These are phyloP conservation scores for Delphinella strobiligena DNA, from an alignment of 2,329 filamentous ascomycete genomes.

Conservation along the genomic window DNA sequence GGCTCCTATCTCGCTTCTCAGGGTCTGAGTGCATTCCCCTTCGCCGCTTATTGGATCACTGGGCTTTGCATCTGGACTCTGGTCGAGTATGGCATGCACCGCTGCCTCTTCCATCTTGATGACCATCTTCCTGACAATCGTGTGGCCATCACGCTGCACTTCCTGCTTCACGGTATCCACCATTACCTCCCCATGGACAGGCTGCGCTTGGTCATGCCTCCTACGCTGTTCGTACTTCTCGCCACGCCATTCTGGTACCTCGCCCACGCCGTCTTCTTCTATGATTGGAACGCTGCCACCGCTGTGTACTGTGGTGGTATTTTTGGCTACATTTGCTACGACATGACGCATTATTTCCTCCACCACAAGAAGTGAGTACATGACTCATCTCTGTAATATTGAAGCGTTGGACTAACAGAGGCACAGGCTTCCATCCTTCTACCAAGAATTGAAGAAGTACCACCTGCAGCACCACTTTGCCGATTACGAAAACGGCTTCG, in stretches of 20 bases:
- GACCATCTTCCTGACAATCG: constrained; percentile 87
- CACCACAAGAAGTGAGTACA: constrained; percentile 70
- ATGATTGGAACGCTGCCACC: constrained; percentile 71
- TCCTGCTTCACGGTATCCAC: constrained; percentile 90
- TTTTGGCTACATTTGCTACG: constrained; percentile 93
- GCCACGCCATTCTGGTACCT: constrained; percentile 88
- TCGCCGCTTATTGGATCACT: constrained; percentile 51
- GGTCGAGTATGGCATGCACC: constrained; percentile 77
- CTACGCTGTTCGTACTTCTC: constrained; percentile 70
- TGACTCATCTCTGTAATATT: neutral
- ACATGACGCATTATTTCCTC: constrained; percentile 96
- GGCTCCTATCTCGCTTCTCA: constrained; percentile 54
- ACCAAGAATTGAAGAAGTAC: constrained; percentile 90
- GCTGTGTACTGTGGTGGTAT: constrained; percentile 80
- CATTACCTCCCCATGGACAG: constrained; percentile 99
- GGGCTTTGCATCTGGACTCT: constrained; percentile 79
- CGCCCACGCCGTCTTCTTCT: constrained; percentile 69
- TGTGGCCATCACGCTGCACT: constrained; percentile 75
- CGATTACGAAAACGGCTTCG: constrained; percentile 95
- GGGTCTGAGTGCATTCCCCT: constrained; percentile 39
- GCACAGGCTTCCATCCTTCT: constrained; percentile 65
- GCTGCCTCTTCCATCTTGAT: constrained; percentile 90
- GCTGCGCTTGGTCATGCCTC: constrained; percentile 94
- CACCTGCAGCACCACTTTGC: constrained; percentile 96
- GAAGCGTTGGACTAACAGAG: constrained; percentile 1